Base-by-base conservation (phyloP, 257 asterid genomes). In the Ophiorrhiza pumila region DNA sequence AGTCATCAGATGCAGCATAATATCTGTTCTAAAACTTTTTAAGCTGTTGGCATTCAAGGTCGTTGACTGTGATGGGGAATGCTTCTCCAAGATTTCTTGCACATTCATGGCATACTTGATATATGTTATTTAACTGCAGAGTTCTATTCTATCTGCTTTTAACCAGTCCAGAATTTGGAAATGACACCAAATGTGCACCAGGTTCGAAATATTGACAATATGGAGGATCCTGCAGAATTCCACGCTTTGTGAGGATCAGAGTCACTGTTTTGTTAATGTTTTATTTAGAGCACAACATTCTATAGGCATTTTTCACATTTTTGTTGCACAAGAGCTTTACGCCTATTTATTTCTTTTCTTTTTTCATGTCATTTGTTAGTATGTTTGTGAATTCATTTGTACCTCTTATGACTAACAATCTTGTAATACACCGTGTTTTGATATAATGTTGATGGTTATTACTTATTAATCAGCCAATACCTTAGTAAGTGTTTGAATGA, bases 181-280 rank as follows among this genome's bases (percentile, higher is more conserved):
- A n/a, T 42, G 29, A 20, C 52, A 17, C 46, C 59, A 0, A 18
- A 58, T 29, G 6, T 59, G 23, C 75, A n/a, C n/a, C n/a, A 58
- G 75, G 68, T 31, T 42, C 41, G 5, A 58, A 71, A 59, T 68
- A 59, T 17, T 58, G 75, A 71, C 35, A 37, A 43, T 17, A 4
- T 47, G 61, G 73, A 68, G 37, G 23, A 55, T 17, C 67, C 50
- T 20, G 39, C 41, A 57, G 57, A 41, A 25, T 68, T 31, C 43
- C 29, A 18, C 18, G 32, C 39, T 57, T 42, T 42, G 57, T 42
- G 71, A 32, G 52, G 32, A 23, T 20, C 37, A 56, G 13, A 32
- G 41, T 50, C 12, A 14, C 45, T 49, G n/a, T 10, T 50, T n/a
- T 50, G 32, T 52, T 27, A 31, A 53, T 31, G 43, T 56, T 58